Base-by-base conservation (phyloP, 805 yeast genomes). In the Metschnikowia koreensis region DNA sequence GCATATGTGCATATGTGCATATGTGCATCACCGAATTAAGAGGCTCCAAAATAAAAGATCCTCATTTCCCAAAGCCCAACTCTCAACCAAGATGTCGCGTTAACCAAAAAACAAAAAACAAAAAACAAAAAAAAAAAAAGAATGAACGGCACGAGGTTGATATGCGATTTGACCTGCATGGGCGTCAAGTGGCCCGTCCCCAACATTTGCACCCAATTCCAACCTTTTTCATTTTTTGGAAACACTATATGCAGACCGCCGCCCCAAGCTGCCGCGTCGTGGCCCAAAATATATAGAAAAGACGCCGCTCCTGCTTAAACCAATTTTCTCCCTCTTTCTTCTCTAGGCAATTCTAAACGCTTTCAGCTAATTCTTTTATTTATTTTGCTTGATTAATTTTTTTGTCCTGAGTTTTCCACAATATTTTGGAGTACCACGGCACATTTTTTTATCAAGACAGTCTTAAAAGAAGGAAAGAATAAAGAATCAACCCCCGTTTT, bases 181-280 rank as follows among this genome's bases (percentile, higher is more conserved):
- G 22, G 22, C 22, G 22, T 22, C 22, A 22, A 22, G 22, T 22
- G 34, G 34, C 34, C 34, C 12, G 34, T 31, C 28, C 58, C 59
- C 57, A 55, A 55, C 57, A 55, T 53, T 51, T 51, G 57, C 57
- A 48, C 55, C 59, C 57, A 47, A 16, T 39, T 40, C 50, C 47
- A 37, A 44, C 36, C 37, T 38, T 37, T 37, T 28, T 16, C 13
- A 11, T 22, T 27, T 37, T 37, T 10, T 12, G 39, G n/a, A 37
- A 10, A n/a, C 15, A n/a, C 27, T 28, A 41, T 6, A 31, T 31
- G 34, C 34, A 31, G 34, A 6, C 13, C 6, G 34, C 34, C 12
- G 33, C 33, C 45, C 37, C 27, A 39, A 39, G 38, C 37, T 15
- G 27, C 45, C 45, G 45, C 45, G 45, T 42, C 38, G 38, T 16